Base-by-base conservation (phyloP, 2,329 filamentous ascomycete genomes). In the Colletotrichum phormii region DNA sequence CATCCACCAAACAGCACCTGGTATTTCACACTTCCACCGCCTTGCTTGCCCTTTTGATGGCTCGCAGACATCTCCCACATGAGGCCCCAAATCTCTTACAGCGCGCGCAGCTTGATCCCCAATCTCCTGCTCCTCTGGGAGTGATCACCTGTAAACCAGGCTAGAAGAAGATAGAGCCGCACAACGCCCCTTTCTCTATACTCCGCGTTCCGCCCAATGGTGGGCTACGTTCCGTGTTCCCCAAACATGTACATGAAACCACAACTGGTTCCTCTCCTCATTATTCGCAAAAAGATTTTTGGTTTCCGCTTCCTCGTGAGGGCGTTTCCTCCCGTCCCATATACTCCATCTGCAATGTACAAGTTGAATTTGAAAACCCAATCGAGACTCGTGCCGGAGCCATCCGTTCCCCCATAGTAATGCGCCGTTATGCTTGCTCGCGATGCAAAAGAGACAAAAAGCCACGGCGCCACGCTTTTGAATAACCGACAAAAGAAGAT, bases 381-480 rank as follows among this genome's bases (percentile, higher is more conserved):
- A 49, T 37, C 59, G n/a, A 12, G 35, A 33, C 66, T 61, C 71
- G 22, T 70, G 35, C 61, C 61, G 31, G 49, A 72, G 61, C 66
- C 71, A 15, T 72, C 51, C 57, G 60, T 64, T 35, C 55, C 46
- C 64, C 64, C 29, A 15, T 35, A 29, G 33, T 62, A 31, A 61
- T 70, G 55, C 70, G 66, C 70, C 61, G n/a, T 70, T 22, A 55
- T 70, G 63, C 63, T 64, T 42, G 51, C 51, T 64, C 24, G 18
- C 31, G 63, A 73, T 73, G 62, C 62, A 33, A 71, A 35, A 71
- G 46, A 42, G 31, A 46, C 24, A 57, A 57, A 58, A 66, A 63
- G 29, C 57, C 59, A 54, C 57, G 63, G 66, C 71, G 73, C 71
- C 71, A 35, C 59, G 73, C 73, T 74, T 64, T 64, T 53, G 54